Evolutionary conservation across 176 grass and related monocot species (phyloP).

Genomic region (Guadua angustifolia): DNA sequence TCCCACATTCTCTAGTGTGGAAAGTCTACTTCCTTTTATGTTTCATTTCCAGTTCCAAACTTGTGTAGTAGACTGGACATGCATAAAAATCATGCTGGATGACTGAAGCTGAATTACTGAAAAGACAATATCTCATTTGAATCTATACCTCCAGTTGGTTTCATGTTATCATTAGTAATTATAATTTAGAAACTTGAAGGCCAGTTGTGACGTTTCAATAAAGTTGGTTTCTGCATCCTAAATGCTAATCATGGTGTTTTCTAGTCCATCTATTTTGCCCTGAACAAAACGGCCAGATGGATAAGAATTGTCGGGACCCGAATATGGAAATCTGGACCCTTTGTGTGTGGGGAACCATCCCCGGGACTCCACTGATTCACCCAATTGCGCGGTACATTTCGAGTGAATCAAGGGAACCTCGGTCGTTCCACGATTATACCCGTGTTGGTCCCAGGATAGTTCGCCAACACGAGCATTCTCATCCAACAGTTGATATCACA

Average conservation of each 20-base stretch:
- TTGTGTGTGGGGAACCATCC: no score
- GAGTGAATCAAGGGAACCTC: no score
- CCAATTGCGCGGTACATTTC: no score
- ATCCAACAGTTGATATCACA: no score
- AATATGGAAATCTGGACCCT: no score
- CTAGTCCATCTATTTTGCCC: slow-evolving; percentile 9
- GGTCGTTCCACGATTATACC: no score
- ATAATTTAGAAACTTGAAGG: background rate
- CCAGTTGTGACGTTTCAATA: background rate
- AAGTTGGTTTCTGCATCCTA: background rate
- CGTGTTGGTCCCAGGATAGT: no score
- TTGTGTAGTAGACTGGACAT: background rate
- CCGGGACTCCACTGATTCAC: no score
- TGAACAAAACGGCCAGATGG: background rate
- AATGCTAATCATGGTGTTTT: background rate
- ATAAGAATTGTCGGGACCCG: background rate
- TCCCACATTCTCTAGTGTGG: background rate
- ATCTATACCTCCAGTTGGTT: slow-evolving; percentile 10
- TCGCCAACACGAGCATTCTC: no score
- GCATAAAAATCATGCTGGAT: slow-evolving; percentile 8
- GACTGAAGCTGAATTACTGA: background rate
- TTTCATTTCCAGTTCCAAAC: background rate
- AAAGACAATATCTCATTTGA: slow-evolving; percentile 29
- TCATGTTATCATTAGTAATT: background rate
- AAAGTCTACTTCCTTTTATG: slow-evolving; percentile 1